Evolutionary conservation across 208 protist genomes (phyloP), one percentile per base, ranked within the genome.

Genomic region (Trypanosoma caninum): DNA sequence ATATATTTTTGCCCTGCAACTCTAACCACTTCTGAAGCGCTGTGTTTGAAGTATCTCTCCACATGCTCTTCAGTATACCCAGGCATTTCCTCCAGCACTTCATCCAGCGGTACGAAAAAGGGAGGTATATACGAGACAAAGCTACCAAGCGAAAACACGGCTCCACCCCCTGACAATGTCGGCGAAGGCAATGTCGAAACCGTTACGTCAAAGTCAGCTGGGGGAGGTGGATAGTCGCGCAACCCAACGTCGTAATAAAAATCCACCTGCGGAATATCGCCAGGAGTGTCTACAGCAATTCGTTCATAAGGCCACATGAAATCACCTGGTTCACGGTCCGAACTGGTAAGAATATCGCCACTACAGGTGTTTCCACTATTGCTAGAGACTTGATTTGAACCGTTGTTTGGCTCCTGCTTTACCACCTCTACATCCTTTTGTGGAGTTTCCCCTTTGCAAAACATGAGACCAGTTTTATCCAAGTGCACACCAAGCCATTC

Each of bases 1-100:
- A 96, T 82, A 60, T 79, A 96, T 25, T 69, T 50, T 35, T 63
- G 30, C 9, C 70, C 84, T 27, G 35, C 59, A 10, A 96, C 60
- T 27, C 62, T 64, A 2, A 96, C 87, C 50, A 92, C 45, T 62
- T 96, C 85, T 53, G 85, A 74, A 35, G 84, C 69, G 40, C 75
- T 52, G 22, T 69, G 52, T 35, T 74, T 65, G 14, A 96, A 72
- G 71, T 91, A 94, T 51, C 60, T 65, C 33, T 82, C 68, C 9
- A 92, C 62, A 72, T 96, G 90, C 35, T 81, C 76, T 66, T 89
- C 82, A 0, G 87, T 91, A 78, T 96, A 96, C 38, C 90, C 90
- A 9, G 87, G 84, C 84, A 96, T 92, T 30, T 69, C 28, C 45
- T 57, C 48, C 13, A 96, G 59, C 25, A 91, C 76, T 30, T 80